Conservation (phyloP, 2,329 filamentous ascomycete species). For the Stachybotrys echinatus region DNA sequence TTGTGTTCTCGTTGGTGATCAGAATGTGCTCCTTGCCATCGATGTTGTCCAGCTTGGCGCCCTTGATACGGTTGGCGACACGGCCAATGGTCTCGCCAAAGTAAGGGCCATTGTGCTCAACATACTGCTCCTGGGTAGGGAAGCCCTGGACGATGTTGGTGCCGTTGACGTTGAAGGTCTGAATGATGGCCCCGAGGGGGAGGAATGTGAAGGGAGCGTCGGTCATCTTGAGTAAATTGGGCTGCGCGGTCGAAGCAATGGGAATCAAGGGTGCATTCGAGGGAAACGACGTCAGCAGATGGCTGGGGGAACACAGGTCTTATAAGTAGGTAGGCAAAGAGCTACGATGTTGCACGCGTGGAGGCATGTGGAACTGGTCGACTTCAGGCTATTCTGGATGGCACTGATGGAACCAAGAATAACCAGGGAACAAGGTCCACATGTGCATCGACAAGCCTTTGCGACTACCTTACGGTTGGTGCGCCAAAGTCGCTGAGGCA, state of each 20-base stretch:
- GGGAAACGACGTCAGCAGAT: not conserved
- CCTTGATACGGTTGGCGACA: slow-evolving; percentile 73
- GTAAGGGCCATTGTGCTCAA: slow-evolving; percentile 67
- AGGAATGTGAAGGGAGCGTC: slow-evolving; percentile 59
- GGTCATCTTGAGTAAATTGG: slow-evolving; percentile 25
- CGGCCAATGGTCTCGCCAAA: slow-evolving; percentile 94
- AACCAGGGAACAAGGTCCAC: not conserved
- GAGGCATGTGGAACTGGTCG: not conserved
- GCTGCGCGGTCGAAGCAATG: no score
- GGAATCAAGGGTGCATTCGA: no score
- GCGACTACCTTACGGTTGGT: not conserved
- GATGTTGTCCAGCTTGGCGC: slow-evolving; percentile 64
- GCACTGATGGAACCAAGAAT: not conserved
- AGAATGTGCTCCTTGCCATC: slow-evolving; percentile 69
- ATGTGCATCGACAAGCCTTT: no score
- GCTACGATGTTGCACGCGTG: not conserved
- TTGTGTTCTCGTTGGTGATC: slow-evolving; percentile 69
- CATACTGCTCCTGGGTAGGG: slow-evolving; percentile 69
- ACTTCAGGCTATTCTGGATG: not conserved
- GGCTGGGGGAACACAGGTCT: not conserved
- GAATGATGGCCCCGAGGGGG: slow-evolving; percentile 72
- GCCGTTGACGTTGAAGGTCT: slow-evolving; percentile 72
- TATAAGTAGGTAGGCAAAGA: not conserved
- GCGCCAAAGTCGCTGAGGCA: not conserved
- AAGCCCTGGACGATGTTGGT: slow-evolving; percentile 89